Conservation (phyloP, 495 filamentous ascomycete genomes). For the Aspergillus affinis region DNA sequence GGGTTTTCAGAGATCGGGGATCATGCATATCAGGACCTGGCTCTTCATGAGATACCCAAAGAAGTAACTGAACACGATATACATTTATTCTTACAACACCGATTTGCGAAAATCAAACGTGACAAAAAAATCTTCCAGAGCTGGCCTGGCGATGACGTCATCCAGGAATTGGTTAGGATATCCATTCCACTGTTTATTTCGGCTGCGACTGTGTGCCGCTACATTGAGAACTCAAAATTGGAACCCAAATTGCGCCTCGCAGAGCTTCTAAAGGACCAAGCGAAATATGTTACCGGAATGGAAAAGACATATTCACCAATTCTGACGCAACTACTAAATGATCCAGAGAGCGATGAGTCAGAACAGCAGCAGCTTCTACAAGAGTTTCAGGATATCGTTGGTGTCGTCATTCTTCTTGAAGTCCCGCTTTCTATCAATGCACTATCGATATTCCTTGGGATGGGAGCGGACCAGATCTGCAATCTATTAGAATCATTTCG, state of each 20-base stretch:
- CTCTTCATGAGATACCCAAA: constrained; percentile 20
- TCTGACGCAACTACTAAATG: constrained; percentile 12
- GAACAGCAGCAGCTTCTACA: constrained; percentile 14
- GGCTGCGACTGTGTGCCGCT: constrained; percentile 29
- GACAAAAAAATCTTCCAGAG: constrained; percentile 6
- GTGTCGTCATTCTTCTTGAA: constrained; percentile 25
- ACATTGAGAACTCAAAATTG: constrained; percentile 19
- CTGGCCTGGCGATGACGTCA: constrained; percentile 37
- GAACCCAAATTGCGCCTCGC: constrained; percentile 16
- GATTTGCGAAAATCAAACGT: constrained; percentile 17
- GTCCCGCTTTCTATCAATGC: constrained; percentile 19
- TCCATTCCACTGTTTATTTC: constrained; percentile 32
- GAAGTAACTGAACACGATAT: constrained; percentile 27
- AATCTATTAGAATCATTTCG: constrained; percentile 16
- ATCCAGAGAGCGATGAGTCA: constrained; percentile 11
- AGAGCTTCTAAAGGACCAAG: constrained; percentile 19
- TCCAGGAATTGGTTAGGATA: constrained; percentile 16
- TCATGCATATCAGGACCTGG: constrained; percentile 17
- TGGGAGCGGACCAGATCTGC: not conserved
- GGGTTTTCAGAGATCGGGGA: constrained; percentile 18
- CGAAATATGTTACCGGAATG: constrained; percentile 17
- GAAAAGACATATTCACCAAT: constrained; percentile 27
- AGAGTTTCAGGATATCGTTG: constrained; percentile 23
- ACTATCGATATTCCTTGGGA: constrained; percentile 19
- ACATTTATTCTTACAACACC: constrained; percentile 17